These are phyloP conservation scores for Rhodotorula kratochvilovae DNA, from an alignment of 768 basidiomycete genomes.

Conservation along the genomic window DNA sequence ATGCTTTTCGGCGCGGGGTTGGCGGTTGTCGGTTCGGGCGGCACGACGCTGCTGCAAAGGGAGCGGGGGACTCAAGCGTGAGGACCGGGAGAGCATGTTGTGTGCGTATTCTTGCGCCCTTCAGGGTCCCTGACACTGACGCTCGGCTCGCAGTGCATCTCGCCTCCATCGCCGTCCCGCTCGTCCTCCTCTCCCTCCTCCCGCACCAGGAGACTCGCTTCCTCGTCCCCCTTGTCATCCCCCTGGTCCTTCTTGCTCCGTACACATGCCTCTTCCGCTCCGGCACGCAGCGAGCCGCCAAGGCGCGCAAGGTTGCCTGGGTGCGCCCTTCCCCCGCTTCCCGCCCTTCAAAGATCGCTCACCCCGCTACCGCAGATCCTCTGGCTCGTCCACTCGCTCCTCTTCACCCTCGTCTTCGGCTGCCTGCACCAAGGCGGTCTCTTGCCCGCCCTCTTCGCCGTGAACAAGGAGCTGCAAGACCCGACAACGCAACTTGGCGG, in stretches of 20 bases:
- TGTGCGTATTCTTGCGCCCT: background rate
- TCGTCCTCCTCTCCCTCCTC: conserved; percentile 28
- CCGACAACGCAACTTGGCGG: background rate
- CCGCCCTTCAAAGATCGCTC: background rate
- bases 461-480: conserved; percentile 13
- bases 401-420: conserved; percentile 33
- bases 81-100: too few species aligned
- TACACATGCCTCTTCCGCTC: background rate
- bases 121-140: too few species aligned
- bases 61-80: background rate
- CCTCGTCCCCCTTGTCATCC: conserved; percentile 39
- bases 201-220: conserved; percentile 43
- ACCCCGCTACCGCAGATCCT: background rate
- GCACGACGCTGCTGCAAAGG: background rate
- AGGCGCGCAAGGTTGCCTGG: background rate
- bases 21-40: background rate
- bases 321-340: background rate
- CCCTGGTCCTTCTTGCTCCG: conserved; percentile 8
- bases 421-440: conserved; percentile 40
- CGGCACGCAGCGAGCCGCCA: background rate
- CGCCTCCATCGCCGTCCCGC: conserved; percentile 4
- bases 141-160: conserved; percentile 8
- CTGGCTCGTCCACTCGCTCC: conserved; percentile 21
- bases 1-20: conserved; percentile 31
- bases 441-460: conserved; percentile 12